Conservation (phyloP, 805 yeast genomes). For the Saturnispora sekii region DNA sequence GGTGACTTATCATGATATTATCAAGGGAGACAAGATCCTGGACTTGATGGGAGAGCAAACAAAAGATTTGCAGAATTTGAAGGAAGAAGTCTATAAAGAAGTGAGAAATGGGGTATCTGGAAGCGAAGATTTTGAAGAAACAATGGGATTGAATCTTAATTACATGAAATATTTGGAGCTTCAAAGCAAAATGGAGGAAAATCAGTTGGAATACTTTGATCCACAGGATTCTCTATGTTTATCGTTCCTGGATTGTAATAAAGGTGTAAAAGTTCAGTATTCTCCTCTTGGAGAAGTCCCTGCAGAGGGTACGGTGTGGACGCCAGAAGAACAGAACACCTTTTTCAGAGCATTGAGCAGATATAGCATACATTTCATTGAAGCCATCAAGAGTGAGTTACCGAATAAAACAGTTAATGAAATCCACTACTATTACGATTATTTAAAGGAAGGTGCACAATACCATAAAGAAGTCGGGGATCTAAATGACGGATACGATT, state of each 20-base stretch:
- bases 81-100: not conserved
- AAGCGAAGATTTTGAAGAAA: not conserved
- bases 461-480: slow-evolving; percentile 11
- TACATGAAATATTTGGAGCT: slow-evolving; percentile 6
- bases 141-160: slow-evolving; percentile 1
- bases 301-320: slow-evolving; percentile 28
- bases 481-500: slow-evolving; percentile 18
- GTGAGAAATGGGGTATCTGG: no score
- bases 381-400: slow-evolving; percentile 30
- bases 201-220: not conserved
- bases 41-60: not conserved
- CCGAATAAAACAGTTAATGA: slow-evolving; percentile 37
- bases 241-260: slow-evolving; percentile 1
- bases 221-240: slow-evolving; percentile 2
- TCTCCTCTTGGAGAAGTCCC: not conserved
- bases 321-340: slow-evolving; percentile 35
- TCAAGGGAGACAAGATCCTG: not conserved
- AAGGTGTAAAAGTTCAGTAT: slow-evolving; percentile 24
- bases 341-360: slow-evolving; percentile 43
- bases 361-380: slow-evolving; percentile 39
- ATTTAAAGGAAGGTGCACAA: slow-evolving; percentile 21
- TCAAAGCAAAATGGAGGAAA: slow-evolving; percentile 2
- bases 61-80: not conserved
- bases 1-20: not conserved
- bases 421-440: slow-evolving; percentile 32